Evolutionary conservation across 2,329 filamentous ascomycete genomes (phyloP).

Genomic region (Truncatella angustata): DNA sequence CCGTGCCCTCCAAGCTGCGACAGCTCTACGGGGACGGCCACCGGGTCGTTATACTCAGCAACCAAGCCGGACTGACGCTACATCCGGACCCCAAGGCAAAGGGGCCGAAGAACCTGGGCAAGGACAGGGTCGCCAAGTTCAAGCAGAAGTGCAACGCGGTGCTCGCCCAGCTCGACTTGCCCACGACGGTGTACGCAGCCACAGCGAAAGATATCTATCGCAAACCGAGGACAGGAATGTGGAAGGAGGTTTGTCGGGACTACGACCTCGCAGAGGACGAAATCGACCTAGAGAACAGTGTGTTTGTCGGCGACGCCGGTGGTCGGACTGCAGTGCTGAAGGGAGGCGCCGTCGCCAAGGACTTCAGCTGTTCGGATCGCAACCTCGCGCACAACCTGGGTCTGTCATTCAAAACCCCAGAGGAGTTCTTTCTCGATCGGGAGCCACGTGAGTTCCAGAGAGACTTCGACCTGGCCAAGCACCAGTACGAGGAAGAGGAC

Average conservation of each 20-base stretch:
- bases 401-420: conserved; percentile 79
- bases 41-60: conserved; percentile 77
- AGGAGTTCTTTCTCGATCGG: conserved; percentile 83
- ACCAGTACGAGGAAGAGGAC: conserved; percentile 40
- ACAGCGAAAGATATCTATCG: conserved; percentile 78
- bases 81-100: conserved; percentile 69
- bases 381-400: conserved; percentile 86
- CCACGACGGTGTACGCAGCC: conserved; percentile 80
- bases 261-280: conserved; percentile 54
- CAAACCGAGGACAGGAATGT: conserved; percentile 89
- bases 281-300: conserved; percentile 68
- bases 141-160: conserved; percentile 76
- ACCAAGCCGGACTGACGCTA: conserved; percentile 81
- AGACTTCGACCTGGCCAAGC: conserved; percentile 67
- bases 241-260: conserved; percentile 62
- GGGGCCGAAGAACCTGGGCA: conserved; percentile 54
- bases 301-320: conserved; percentile 89
- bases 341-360: conserved; percentile 41
- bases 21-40: conserved; percentile 68
- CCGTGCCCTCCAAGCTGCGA: conserved; percentile 66
- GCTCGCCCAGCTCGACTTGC: conserved; percentile 69
- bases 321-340: conserved; percentile 53
- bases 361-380: conserved; percentile 67
- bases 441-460: conserved; percentile 63
- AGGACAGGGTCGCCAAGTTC: conserved; percentile 72